Conservation (phyloP, 2,329 filamentous ascomycete genomes). For the Chaetomium strumarium region DNA sequence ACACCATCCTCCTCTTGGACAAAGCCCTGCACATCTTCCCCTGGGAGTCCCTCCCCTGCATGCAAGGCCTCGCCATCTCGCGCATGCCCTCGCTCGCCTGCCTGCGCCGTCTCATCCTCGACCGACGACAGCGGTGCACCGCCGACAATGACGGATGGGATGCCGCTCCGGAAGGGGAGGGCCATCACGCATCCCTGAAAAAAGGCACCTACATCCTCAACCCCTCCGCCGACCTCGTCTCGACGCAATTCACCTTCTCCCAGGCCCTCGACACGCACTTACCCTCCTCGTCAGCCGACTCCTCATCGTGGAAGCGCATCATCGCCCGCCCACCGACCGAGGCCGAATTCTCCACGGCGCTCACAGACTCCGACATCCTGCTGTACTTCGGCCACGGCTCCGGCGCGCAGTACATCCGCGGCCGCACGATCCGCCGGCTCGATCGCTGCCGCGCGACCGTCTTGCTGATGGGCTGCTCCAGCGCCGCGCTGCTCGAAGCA, state of each 20-base stretch:
- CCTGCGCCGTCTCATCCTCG: conserved; percentile 68
- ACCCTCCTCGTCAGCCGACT: conserved; percentile 33
- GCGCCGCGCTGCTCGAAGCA: conserved; percentile 69
- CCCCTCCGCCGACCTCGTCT: conserved; percentile 74
- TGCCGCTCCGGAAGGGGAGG: conserved; percentile 31
- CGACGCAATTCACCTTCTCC: conserved; percentile 72
- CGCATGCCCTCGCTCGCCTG: conserved; percentile 82
- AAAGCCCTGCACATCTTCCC: conserved; percentile 87
- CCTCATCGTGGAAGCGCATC: conserved; percentile 53
- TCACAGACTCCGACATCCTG: conserved; percentile 64
- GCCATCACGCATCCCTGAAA: conserved; percentile 49
- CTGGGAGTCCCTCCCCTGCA: conserved; percentile 90
- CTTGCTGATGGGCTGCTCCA: conserved; percentile 92
- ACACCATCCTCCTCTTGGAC: conserved; percentile 86
- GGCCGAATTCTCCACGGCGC: conserved; percentile 63
- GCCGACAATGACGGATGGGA: not conserved
- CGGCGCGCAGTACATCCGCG: conserved; percentile 88
- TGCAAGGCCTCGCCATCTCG: conserved; percentile 73
- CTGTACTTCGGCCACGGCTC: conserved; percentile 97
- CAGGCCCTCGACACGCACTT: conserved; percentile 56
- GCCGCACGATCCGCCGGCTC: conserved; percentile 73
- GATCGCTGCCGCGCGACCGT: conserved; percentile 69
- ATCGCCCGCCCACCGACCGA: conserved; percentile 67
- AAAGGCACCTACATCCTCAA: conserved; percentile 80
- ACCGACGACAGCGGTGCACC: conserved; percentile 31